These are phyloP conservation scores for Coemansia nantahalensis DNA, from an alignment of 192 early-diverging fungal species.

Conservation along the genomic window DNA sequence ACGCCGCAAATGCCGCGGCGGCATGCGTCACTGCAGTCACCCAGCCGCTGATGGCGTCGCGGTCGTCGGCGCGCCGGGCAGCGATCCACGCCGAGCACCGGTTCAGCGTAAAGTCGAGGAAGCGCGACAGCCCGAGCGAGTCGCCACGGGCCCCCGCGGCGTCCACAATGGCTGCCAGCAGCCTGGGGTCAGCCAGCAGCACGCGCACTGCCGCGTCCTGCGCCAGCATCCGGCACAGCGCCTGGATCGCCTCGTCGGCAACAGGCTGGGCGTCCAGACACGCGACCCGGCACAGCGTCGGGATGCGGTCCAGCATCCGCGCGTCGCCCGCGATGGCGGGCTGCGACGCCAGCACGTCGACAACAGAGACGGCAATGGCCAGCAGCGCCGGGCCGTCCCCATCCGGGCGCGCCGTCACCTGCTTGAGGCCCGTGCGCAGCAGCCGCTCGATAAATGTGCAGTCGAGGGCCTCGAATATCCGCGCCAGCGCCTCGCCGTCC, in stretches of 20 bases:
- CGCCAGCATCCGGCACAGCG: constrained; percentile 18
- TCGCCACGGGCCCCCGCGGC: neutral
- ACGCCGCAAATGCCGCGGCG: constrained; percentile 7
- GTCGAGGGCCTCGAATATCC: constrained; percentile 37
- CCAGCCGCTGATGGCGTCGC: constrained; percentile 8
- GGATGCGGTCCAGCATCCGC: constrained; percentile 34
- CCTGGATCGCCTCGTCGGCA: constrained; percentile 19
- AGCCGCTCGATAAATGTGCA: constrained; percentile 37
- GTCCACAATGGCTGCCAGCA: constrained; percentile 5
- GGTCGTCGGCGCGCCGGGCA: too few relatives aligned
- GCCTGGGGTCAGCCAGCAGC: constrained; percentile 9
- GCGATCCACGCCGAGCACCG: constrained; percentile 23
- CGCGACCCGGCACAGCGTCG: constrained; percentile 21
- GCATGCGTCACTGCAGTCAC: neutral
- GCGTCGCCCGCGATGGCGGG: constrained; percentile 16
- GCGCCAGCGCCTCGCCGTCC: constrained; percentile 22
- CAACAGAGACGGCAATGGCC: constrained; percentile 25
- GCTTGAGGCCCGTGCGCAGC: constrained; percentile 38
- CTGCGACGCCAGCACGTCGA: constrained; percentile 41
- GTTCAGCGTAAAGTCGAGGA: constrained; percentile 26
- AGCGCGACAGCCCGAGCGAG: constrained; percentile 4
- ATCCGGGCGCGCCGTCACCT: neutral
- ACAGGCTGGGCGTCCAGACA: neutral
- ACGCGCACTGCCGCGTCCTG: constrained; percentile 14
- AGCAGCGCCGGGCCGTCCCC: constrained; percentile 14